Percentiles rank a stretch among this genome's conserved stretches.
Evolutionary conservation across 164 flowering plant species (phyloP).

Genomic region (Vitis labrusca): DNA sequence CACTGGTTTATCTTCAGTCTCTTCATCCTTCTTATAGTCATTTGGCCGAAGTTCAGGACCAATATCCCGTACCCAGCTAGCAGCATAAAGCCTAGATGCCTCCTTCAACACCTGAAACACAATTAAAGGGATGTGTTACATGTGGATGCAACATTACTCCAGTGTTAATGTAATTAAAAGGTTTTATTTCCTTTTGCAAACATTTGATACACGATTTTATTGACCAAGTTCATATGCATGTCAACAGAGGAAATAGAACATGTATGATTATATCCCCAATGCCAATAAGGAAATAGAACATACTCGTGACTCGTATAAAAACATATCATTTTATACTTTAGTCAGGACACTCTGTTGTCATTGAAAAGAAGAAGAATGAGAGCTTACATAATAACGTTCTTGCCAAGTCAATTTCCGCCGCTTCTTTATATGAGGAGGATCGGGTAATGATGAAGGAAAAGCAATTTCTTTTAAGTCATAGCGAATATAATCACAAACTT

Average conservation of each 20-base stretch:
- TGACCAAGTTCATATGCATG: too few species aligned
- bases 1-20: constrained; percentile 21
- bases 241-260: too few species aligned
- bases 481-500: constrained; percentile 68
- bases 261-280: too few species aligned
- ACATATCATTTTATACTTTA: too few species aligned
- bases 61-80: constrained; percentile 95
- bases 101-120: constrained; percentile 62
- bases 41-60: constrained; percentile 85
- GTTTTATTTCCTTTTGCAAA: background rate
- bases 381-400: constrained; percentile 56
- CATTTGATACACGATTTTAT: too few species aligned
- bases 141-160: background rate
- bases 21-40: constrained; percentile 52
- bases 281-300: too few species aligned
- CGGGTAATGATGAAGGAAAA: constrained; percentile 84
- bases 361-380: background rate
- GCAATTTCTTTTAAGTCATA: constrained; percentile 91
- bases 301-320: too few species aligned
- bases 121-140: background rate
- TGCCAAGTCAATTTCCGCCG: constrained; percentile 66
- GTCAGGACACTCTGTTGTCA: too few species aligned
- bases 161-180: background rate
- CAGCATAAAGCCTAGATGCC: constrained; percentile 79
- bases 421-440: constrained; percentile 70